Percentiles rank a stretch among this genome's conserved stretches.
Evolutionary conservation across 805 yeast genomes (phyloP).

Genomic region (Spathaspora passalidarum): DNA sequence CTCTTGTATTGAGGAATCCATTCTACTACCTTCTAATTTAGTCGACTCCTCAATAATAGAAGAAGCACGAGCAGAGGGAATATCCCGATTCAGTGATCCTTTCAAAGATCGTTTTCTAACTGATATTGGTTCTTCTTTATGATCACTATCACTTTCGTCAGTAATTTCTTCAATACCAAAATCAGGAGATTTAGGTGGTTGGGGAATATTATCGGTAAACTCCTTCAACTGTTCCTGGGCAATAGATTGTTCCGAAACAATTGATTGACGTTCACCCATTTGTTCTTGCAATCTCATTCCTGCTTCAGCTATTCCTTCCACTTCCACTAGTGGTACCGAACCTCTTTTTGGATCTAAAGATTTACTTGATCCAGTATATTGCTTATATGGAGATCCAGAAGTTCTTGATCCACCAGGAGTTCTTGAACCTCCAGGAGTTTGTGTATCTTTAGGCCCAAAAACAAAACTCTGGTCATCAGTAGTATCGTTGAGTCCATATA

Average conservation of each 20-base stretch:
- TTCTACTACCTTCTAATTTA: conserved; percentile 2
- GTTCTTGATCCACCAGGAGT: neutral
- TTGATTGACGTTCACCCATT: conserved; percentile 8
- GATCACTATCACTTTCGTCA: conserved; percentile 22
- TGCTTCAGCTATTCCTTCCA: conserved; percentile 26
- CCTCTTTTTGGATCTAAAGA: neutral
- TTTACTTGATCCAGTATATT: neutral
- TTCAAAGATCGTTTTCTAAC: neutral
- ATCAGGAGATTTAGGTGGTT: conserved; percentile 17
- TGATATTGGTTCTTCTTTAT: neutral
- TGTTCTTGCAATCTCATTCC: conserved; percentile 22
- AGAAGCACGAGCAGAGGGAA: too few relatives aligned
- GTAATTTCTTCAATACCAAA: conserved; percentile 37
- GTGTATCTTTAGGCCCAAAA: neutral
- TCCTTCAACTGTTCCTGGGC: conserved; percentile 4
- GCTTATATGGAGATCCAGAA: neutral
- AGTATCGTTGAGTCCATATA: neutral
- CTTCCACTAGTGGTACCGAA: conserved; percentile 16
- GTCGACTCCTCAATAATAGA: conserved; percentile 8
- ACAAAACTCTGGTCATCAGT: neutral
- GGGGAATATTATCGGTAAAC: conserved; percentile 9
- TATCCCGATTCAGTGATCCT: too few relatives aligned
- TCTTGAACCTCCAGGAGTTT: neutral
- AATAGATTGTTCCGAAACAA: neutral
- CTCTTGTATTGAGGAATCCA: conserved; percentile 32